Evolutionary conservation across 306 rosid genomes (phyloP).

Genomic region (Prunus armeniaca): DNA sequence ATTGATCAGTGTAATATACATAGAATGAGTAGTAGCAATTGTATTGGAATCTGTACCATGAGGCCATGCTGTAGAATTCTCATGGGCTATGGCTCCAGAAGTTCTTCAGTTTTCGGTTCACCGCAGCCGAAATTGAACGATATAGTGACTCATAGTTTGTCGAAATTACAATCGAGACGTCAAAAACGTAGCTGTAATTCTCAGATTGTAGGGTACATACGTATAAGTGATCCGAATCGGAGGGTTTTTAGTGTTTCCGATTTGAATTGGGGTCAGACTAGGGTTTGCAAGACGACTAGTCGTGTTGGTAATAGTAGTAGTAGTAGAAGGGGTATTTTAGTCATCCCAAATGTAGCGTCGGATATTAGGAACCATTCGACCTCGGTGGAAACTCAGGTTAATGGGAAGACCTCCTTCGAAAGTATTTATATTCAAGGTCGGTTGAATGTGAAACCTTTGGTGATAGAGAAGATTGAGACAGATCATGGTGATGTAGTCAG

Average conservation of each 20-base stretch:
- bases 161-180: slow-evolving; percentile 21
- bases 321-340: slow-evolving; percentile 44
- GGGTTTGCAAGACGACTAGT: slow-evolving; percentile 30
- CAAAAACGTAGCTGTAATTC: slow-evolving; percentile 30
- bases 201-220: slow-evolving; percentile 35
- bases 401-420: slow-evolving; percentile 56
- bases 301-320: slow-evolving; percentile 35
- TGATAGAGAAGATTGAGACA: slow-evolving; percentile 39
- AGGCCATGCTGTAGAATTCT: slow-evolving; percentile 69
- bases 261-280: slow-evolving; percentile 48
- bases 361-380: slow-evolving; percentile 73
- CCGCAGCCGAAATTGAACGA: slow-evolving; percentile 33
- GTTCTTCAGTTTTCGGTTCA: slow-evolving; percentile 48
- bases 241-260: slow-evolving; percentile 45
- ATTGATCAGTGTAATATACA: slow-evolving; percentile 11
- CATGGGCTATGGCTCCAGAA: slow-evolving; percentile 32
- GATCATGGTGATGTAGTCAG: slow-evolving; percentile 29
- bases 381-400: slow-evolving; percentile 57
- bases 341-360: slow-evolving; percentile 56
- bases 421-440: slow-evolving; percentile 67
- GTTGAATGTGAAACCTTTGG: slow-evolving; percentile 62
- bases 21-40: slow-evolving; percentile 56
- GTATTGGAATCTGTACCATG: slow-evolving; percentile 67
- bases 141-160: slow-evolving; percentile 26
- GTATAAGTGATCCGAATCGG: slow-evolving; percentile 44